Evolutionary conservation across 179 eudicot genomes (phyloP).

Genomic region (Actinidia polygama): DNA sequence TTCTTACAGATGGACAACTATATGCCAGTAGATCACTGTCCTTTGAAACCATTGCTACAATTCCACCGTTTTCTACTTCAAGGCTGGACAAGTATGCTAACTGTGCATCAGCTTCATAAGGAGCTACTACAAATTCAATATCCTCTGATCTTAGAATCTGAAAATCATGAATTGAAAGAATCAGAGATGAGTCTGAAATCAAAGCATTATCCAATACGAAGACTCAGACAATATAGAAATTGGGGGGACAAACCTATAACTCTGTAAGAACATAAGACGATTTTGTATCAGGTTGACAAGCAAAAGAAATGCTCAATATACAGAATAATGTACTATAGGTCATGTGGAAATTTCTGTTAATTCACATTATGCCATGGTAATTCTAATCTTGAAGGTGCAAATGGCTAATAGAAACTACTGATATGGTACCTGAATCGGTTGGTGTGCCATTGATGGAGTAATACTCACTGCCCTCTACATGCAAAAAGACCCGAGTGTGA

Average conservation of each 20-base stretch:
- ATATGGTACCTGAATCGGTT: constrained; percentile 62
- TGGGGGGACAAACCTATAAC: background rate
- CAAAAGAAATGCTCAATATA: background rate
- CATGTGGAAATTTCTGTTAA: background rate
- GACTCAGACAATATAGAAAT: background rate
- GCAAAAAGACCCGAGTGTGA: constrained; percentile 9
- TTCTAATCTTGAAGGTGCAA: background rate
- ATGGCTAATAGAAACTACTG: background rate
- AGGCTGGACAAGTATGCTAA: constrained; percentile 68
- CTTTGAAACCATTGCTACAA: constrained; percentile 72
- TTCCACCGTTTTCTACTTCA: constrained; percentile 59
- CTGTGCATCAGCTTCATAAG: constrained; percentile 92
- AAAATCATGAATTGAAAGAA: background rate
- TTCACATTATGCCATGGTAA: no score
- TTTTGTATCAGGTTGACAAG: background rate
- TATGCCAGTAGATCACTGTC: constrained; percentile 84
- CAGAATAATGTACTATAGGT: background rate
- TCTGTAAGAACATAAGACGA: background rate
- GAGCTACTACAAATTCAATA: constrained; percentile 77
- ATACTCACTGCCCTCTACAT: constrained; percentile 75
- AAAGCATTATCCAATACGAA: background rate
- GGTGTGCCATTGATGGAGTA: constrained; percentile 76
- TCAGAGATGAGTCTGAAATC: background rate
- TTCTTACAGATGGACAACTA: constrained; percentile 84
- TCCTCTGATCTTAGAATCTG: constrained; percentile 67